Base-by-base conservation (phyloP, 2,329 filamentous ascomycete species). In the Paracoccidioides brasiliensis region DNA sequence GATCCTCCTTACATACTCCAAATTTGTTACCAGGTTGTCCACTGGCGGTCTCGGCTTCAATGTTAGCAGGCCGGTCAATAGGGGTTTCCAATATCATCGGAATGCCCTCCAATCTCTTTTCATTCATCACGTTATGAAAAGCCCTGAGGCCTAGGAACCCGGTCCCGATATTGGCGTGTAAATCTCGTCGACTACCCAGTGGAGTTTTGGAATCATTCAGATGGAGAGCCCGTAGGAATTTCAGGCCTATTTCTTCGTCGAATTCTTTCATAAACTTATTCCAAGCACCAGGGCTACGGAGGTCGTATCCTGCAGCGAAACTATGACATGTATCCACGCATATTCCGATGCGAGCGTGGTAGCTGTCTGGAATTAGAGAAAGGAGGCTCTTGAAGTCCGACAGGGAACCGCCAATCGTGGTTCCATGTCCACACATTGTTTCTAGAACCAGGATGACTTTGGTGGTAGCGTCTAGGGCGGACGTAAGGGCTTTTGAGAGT, bases 21-120 rank as follows among this genome's bases (percentile, higher is more conserved):
- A 56, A 52, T 49, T 63, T 60, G 14, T 58, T 35, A 7, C 46
- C 32, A 10, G 38, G 53, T 53, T 56, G 33, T 14, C 40, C 56
- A 40, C 53, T 56, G 52, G 46, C 33, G 32, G 46, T 46, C 2
- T 52, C 35, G 60, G 59, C 46, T 40, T 64, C 56, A 58, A 64
- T 58, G 59, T 58, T 50, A 53, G 80, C 83, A 48, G 81, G 80
- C 41, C 78, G 78, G 59, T 94, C 88, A 59, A 93, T 91, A 5
- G 93, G 93, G n/a, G 93, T 98, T 75, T 98, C 93, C 6, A 98
- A 79, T 1, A 98, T 84, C 82, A 98, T 89, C 3, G 93, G 93
- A 64, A 96, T 72, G 32, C 82, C 82, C 62, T 86, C 80, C 57
- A 97, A 86, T 1, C 81, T 76, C 32, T 78, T 75, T 64, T 89